Base-by-base conservation (phyloP, 2,329 filamentous ascomycete genomes). In the Diaporthe australafricana region DNA sequence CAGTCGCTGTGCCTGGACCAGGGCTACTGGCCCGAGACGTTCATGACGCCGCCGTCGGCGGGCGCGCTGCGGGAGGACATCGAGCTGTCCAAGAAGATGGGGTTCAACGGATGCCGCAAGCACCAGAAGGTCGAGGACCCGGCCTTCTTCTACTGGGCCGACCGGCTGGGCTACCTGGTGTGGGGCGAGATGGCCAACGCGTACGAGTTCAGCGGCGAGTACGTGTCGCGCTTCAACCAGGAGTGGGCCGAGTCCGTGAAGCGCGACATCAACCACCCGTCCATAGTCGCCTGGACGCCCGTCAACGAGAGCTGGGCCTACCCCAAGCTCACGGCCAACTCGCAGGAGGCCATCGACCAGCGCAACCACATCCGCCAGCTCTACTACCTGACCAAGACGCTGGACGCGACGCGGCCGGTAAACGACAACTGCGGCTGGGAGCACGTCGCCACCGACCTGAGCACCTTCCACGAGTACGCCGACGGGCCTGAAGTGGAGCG, bases 391-490 rank as follows among this genome's bases (percentile, higher is more conserved):
- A 93, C 91, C 12, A 93, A 83, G 76, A 85, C 85, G 0, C 83
- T 93, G 2, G 91, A 93, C 74, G 84, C 88, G 1, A 91, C 88
- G 0, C 82, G 91, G 7, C 90, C 90, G 20, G 85, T 93, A 77
- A 93, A 93, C 76, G 91, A 93, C 79, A 93, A 93, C 79, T 93
- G 91, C 75, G 91, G 91, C 42, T 93, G 91, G 91, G 90, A 93
- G 77, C 90, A 92, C 74, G 90, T 92, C 7, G 76, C 84, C 14
- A 91, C 88, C 0, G 91, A 93, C 75, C 81, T 93, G 2, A 89
- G 88, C 30, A 92, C 91, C 0, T 93, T 91, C 82, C 91, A 93
- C 78, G 90, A 93, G 79, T 93, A 93, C 77, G 83, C 84, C 22
- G 90, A 92, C 75, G 88, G 84, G 0, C 83, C 86, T 0, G 86